Base-by-base conservation (phyloP, 2,329 filamentous ascomycete species). In the Colletotrichum eremochloae region DNA sequence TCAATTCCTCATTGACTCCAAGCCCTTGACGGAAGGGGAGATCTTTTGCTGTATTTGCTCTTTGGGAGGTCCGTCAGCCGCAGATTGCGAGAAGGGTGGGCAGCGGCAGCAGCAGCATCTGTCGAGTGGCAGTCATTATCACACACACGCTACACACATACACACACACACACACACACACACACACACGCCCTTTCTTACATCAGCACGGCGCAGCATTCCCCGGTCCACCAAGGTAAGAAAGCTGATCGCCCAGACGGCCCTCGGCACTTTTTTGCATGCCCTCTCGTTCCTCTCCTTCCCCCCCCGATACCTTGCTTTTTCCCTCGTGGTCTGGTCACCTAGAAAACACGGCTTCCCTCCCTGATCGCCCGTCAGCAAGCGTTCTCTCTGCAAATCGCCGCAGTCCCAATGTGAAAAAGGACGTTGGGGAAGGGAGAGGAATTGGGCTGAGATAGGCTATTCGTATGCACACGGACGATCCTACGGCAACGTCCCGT, bases 151-250 rank as follows among this genome's bases (percentile, higher is more conserved):
- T 15, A 24, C 40, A 9, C 18, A 7, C 48, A 14, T 15, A 14
- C n/a, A 31, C 56, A 8, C 61, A 33, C 18, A 7, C 48, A 3
- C 33, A n/a, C 40, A 9, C 40, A 9, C 38, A 14, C 24, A 14
- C n/a, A 31, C 56, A 8, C 61, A 33, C 18, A 7, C 48, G 5
- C 33, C 15, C 18, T 20, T 42, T 55, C 62, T 55, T 31, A 64
- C 62, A 64, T 55, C 62, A 55, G 62, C 48, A 40, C n/a, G 42
- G 48, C 36, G 61, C 50, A 64, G 48, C 62, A 64, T 31, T n/a
- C 62, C n/a, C 48, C 48, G 12, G 31, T 12, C 14, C 5, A 18
- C 18, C 46, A 11, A 55, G 36, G 36, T 8, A 40, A 55, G 42
- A 38, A 31, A 14, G 20, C 11, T 20, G 33, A n/a, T 8, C 14